A percentile compares a stretch with the other conserved stretches of the same genome.
Conservation (phyloP, 805 yeast species). For the Nakazawaea populi region DNA sequence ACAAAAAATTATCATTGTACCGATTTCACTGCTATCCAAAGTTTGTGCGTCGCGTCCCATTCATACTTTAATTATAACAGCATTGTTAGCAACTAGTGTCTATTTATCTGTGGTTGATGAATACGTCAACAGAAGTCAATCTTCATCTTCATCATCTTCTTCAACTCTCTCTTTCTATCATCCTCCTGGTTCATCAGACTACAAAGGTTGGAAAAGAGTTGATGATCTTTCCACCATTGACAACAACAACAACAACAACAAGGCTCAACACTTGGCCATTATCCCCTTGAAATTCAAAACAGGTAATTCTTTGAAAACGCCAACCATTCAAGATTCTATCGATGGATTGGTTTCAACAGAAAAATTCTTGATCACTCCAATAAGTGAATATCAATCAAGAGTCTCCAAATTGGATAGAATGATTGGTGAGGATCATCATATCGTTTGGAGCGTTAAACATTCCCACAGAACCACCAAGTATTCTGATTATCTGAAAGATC, state of each 20-base stretch:
- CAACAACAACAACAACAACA: slow-evolving; percentile 27
- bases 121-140: slow-evolving; percentile 29
- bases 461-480: slow-evolving; percentile 51
- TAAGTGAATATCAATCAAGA: slow-evolving; percentile 17
- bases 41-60: slow-evolving; percentile 78
- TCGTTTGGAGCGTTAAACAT: slow-evolving; percentile 57
- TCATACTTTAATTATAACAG: slow-evolving; percentile 69
- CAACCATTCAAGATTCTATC: slow-evolving; percentile 33
- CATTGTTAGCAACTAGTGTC: slow-evolving; percentile 72
- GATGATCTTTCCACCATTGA: slow-evolving; percentile 28
- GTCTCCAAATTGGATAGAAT: slow-evolving; percentile 19
- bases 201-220: slow-evolving; percentile 42
- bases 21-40: slow-evolving; percentile 25
- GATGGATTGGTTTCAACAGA: slow-evolving; percentile 31
- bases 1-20: background rate
- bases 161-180: slow-evolving; percentile 26
- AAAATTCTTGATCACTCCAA: slow-evolving; percentile 30
- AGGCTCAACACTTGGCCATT: slow-evolving; percentile 41
- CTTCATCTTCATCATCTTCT: background rate
- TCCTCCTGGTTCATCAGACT: slow-evolving; percentile 25
- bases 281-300: slow-evolving; percentile 55
- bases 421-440: slow-evolving; percentile 36
- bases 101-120: slow-evolving; percentile 72
- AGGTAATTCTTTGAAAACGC: slow-evolving; percentile 33
- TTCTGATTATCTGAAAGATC: slow-evolving; percentile 41